phyloP scores from a whole-genome alignment of 148 eudicot genomes.

The Arctostaphylos glauca region DNA sequence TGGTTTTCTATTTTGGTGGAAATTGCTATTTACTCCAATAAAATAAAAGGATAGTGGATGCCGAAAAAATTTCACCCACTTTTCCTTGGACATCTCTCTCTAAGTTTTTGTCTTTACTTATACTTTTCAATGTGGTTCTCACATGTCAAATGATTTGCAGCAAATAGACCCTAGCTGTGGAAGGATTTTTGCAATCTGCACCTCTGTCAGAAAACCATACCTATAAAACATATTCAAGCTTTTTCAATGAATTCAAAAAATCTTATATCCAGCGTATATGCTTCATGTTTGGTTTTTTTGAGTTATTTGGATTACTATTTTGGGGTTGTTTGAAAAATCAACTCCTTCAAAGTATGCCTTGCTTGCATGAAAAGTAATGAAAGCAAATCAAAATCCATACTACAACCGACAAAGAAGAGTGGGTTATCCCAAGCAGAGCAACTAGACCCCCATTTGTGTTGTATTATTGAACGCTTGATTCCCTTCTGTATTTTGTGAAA shows the following conservation, averaged over 20 bases:
- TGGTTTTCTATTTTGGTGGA: not conserved
- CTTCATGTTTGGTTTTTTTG: not conserved
- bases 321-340: not conserved
- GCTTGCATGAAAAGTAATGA: not conserved
- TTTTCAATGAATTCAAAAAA: not conserved
- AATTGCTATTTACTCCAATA: not conserved
- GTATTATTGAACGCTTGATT: too few relatives aligned
- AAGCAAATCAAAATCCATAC: not conserved
- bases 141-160: not conserved
- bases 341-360: not conserved
- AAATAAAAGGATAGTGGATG: not conserved
- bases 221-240: not conserved
- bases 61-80: not conserved
- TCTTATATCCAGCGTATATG: not conserved
- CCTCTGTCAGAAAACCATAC: not conserved
- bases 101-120: not conserved
- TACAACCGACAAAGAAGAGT: not conserved
- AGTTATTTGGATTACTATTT: conserved; percentile 1
- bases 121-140: not conserved
- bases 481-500: too few relatives aligned
- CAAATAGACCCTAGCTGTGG: not conserved
- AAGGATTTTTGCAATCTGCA: too few relatives aligned
- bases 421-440: too few relatives aligned
- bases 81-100: not conserved
- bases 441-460: too few relatives aligned